Evolutionary conservation across 2,329 filamentous ascomycete species (phyloP).

Genomic region (Alternaria hordeiaustralica): DNA sequence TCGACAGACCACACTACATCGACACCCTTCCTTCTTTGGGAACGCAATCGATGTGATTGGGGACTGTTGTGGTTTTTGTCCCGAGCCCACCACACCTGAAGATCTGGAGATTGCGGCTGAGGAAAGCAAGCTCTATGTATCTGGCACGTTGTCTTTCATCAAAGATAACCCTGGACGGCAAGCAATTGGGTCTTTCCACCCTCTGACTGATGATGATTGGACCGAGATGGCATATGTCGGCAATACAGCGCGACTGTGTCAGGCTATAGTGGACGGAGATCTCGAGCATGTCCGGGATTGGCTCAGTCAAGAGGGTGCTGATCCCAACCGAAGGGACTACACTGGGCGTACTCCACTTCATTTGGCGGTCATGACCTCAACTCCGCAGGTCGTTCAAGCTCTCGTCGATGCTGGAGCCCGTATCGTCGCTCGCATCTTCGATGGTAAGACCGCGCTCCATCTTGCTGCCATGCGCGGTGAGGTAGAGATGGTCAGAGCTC

Average conservation of each 20-base stretch:
- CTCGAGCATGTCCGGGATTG: slow-evolving; percentile 73
- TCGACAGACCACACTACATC: slow-evolving; percentile 77
- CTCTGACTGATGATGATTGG: slow-evolving; percentile 82
- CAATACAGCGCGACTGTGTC: slow-evolving; percentile 76
- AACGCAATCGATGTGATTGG: slow-evolving; percentile 71
- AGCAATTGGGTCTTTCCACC: slow-evolving; percentile 75
- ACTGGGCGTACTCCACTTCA: slow-evolving; percentile 77
- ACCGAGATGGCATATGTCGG: slow-evolving; percentile 91
- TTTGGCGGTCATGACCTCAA: slow-evolving; percentile 73
- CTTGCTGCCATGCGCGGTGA: slow-evolving; percentile 75
- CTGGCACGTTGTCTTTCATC: slow-evolving; percentile 74
- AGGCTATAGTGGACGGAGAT: slow-evolving; percentile 80
- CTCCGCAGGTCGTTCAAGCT: slow-evolving; percentile 71
- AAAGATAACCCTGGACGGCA: slow-evolving; percentile 84
- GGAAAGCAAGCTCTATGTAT: slow-evolving; percentile 78
- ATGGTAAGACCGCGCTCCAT: slow-evolving; percentile 83
- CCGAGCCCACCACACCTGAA: slow-evolving; percentile 70
- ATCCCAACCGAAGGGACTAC: slow-evolving; percentile 70
- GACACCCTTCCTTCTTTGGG: slow-evolving; percentile 87
- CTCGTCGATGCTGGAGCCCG: slow-evolving; percentile 76
- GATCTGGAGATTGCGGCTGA: slow-evolving; percentile 74
- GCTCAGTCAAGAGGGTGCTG: slow-evolving; percentile 69
- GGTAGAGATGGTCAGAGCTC: slow-evolving; percentile 70
- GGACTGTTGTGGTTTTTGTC: slow-evolving; percentile 84
- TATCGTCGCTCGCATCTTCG: slow-evolving; percentile 75